These are phyloP conservation scores for Tremellales sp. DNA, from an alignment of 1,284 basidiomycete genomes.

Conservation along the genomic window DNA sequence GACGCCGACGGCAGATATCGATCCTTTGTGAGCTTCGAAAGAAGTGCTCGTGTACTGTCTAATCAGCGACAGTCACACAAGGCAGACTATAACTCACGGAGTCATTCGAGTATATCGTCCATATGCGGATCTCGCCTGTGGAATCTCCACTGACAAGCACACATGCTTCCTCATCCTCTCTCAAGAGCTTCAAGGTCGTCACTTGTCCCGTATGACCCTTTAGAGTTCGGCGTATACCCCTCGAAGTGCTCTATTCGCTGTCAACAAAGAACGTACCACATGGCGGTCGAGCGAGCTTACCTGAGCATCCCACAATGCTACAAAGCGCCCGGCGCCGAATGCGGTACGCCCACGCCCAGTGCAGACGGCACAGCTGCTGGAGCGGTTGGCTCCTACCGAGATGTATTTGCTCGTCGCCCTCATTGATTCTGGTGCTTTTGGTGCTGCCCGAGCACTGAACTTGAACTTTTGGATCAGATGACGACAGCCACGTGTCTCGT, in stretches of 20 bases:
- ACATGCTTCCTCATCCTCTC: conserved; percentile 11
- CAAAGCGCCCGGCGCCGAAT: conserved; percentile 69
- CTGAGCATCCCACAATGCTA: conserved; percentile 72
- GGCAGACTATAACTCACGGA: conserved; percentile 14
- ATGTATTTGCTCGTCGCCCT: conserved; percentile 58
- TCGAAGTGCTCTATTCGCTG: not conserved
- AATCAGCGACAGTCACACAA: conserved; percentile 5
- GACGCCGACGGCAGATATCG: conserved; percentile 63
- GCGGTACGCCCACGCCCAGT: conserved; percentile 60
- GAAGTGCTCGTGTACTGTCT: conserved; percentile 57
- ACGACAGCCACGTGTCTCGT: too few relatives aligned
- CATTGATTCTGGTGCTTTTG: conserved; percentile 11
- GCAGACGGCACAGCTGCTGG: conserved; percentile 60
- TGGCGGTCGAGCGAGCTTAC: conserved; percentile 43
- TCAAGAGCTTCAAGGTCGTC: conserved; percentile 66
- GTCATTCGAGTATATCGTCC: conserved; percentile 26
- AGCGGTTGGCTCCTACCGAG: conserved; percentile 71
- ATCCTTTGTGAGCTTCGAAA: conserved; percentile 59
- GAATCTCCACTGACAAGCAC: conserved; percentile 68
- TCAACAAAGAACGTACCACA: not conserved
- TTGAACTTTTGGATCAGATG: not conserved
- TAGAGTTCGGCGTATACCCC: conserved; percentile 64
- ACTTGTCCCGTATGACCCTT: conserved; percentile 70
- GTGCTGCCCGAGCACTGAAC: not conserved
- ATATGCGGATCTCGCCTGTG: conserved; percentile 54